Evolutionary conservation across 192 early-diverging fungal genomes (phyloP).

Genomic region (Entomortierella chlamydospora): DNA sequence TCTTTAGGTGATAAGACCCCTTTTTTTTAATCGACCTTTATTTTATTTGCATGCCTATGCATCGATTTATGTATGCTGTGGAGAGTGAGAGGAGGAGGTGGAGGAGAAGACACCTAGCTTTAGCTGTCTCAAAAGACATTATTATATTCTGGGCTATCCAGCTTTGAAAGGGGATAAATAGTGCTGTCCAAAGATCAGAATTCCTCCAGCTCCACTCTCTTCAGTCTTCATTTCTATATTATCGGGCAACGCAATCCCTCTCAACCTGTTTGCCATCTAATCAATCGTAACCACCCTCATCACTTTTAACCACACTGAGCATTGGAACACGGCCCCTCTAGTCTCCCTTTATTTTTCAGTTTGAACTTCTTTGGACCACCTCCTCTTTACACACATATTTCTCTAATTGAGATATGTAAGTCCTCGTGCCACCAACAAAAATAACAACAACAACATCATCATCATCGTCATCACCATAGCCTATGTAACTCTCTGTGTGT

Average conservation of each 20-base stretch:
- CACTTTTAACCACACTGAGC: constrained; percentile 17
- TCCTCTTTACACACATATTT: not conserved
- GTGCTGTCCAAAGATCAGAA: too few species aligned
- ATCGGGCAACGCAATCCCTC: not conserved
- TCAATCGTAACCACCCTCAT: not conserved
- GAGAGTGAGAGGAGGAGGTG: too few species aligned
- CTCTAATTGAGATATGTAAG: not conserved
- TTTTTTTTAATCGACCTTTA: too few species aligned
- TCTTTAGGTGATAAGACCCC: too few species aligned
- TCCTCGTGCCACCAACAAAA: not conserved
- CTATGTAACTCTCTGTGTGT: not conserved
- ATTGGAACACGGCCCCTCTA: not conserved
- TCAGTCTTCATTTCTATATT: constrained; percentile 4
- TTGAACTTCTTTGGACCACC: too few species aligned
- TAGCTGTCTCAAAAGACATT: too few species aligned
- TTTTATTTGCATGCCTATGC: not conserved
- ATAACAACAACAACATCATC: not conserved
- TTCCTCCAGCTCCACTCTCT: too few species aligned
- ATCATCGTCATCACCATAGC: not conserved
- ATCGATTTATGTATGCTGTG: too few species aligned
- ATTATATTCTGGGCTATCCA: too few species aligned
- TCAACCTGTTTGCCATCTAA: not conserved
- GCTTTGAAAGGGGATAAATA: too few species aligned
- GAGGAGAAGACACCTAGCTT: too few species aligned
- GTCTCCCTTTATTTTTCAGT: too few species aligned